Evolutionary conservation across 2,329 filamentous ascomycete genomes (phyloP), one percentile per base, ranked within the genome.

Genomic region (Colletotrichum tofieldiae): DNA sequence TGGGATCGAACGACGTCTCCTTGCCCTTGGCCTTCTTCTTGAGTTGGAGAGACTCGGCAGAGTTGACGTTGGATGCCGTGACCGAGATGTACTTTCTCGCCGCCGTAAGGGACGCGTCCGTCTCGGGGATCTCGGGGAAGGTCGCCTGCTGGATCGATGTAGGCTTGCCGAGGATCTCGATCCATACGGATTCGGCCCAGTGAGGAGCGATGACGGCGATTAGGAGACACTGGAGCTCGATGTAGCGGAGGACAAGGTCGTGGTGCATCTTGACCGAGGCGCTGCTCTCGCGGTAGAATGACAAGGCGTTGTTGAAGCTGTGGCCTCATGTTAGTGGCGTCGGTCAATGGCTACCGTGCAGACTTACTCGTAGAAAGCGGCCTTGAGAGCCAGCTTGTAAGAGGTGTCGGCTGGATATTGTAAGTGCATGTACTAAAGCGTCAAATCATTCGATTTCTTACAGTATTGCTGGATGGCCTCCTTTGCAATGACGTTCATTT

Each of bases 21-120:
- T 98, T 98, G 83, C 96, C 96, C 87, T 98, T 98, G 76, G 93
- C 92, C 82, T 97, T 92, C 87, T 94, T 95, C 89, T 97, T 98
- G 76, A 93, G 86, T 82, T 95, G 93, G 71, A 88, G 88, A 20
- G 93, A 92, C 84, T 98, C 96, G 8, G 95, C 93, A 37, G 93
- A 94, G 75, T 93, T 95, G 83, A 98, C 95, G 83, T 91, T 95
- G 73, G 91, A 93, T 49, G 92, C 91, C 32, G 91, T 95, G 66
- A 78, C 83, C 75, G 93, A 91, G 73, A 98, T 92, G 81, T 98
- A 99, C 74, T 93, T 92, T 73, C 93, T 89, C 47, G 94, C 93
- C 16, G 95, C 94, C 8, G 92, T 92, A 71, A 98, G 89, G 54
- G 87, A 85, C 5, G 92, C 84, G 74, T 93, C 87, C 1, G 92